Conservation (phyloP, 2,329 filamentous ascomycete genomes). For the Trichoderma aggressivum region DNA sequence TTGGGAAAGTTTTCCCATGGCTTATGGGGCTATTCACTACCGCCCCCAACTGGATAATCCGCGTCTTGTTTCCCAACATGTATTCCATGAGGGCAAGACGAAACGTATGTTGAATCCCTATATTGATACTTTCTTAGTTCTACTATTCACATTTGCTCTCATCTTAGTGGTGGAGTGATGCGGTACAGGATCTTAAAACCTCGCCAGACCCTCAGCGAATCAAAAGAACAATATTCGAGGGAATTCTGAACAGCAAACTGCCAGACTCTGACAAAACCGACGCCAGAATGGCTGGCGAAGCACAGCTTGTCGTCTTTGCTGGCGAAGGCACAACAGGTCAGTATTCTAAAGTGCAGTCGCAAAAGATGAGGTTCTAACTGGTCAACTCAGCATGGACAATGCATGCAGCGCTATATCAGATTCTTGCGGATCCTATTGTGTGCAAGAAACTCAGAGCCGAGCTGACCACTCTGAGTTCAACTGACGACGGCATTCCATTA, state of each 20-base stretch:
- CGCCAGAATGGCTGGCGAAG: neutral
- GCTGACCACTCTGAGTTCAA: no score
- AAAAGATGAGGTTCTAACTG: no score
- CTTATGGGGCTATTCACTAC: neutral
- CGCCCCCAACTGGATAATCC: neutral
- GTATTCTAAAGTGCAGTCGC: neutral
- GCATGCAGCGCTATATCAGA: neutral
- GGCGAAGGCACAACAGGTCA: neutral
- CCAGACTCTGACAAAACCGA: neutral
- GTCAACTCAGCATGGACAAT: no score
- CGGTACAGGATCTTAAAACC: no score
- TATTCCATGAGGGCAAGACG: no score
- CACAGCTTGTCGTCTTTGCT: neutral
- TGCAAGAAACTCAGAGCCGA: neutral
- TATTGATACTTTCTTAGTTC: no score
- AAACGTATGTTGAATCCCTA: no score
- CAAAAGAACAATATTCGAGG: neutral
- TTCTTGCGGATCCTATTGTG: neutral
- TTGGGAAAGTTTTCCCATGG: neutral
- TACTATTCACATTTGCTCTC: no score
- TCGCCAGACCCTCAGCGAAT: neutral
- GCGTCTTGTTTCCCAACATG: no score
- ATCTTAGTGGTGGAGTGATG: no score
- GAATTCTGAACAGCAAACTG: neutral
- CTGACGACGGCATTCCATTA: neutral